These are phyloP conservation scores for Lachnellula arida DNA, from an alignment of 2,329 filamentous ascomycete genomes.

Conservation along the genomic window DNA sequence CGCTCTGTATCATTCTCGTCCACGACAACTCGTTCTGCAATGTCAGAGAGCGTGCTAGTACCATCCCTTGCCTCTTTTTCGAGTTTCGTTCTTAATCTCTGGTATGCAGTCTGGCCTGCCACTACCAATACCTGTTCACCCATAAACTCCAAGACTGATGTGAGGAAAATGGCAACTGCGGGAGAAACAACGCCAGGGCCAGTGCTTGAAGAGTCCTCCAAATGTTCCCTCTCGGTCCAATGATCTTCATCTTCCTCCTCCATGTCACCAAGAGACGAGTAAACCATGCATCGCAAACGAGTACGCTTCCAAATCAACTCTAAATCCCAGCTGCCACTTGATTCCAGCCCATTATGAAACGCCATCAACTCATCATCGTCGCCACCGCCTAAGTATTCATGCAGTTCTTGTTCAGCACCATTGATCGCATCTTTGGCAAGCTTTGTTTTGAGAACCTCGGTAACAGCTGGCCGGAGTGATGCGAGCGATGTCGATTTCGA, in stretches of 20 bases:
- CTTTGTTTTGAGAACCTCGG: slow-evolving; percentile 82
- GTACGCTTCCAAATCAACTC: slow-evolving; percentile 93
- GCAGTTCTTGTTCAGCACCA: slow-evolving; percentile 79
- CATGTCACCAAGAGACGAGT: slow-evolving; percentile 91
- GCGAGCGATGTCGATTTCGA: slow-evolving; percentile 74
- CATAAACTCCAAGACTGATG: slow-evolving; percentile 89
- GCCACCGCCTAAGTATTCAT: slow-evolving; percentile 77
- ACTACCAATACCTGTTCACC: slow-evolving; percentile 88
- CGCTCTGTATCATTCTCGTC: slow-evolving; percentile 92
- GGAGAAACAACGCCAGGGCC: slow-evolving; percentile 70
- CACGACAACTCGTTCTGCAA: slow-evolving; percentile 68
- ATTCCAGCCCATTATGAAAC: slow-evolving; percentile 46
- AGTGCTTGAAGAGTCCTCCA: slow-evolving; percentile 52
- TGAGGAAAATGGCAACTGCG: slow-evolving; percentile 91
- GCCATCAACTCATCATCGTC: slow-evolving; percentile 67
- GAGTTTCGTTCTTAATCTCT: slow-evolving; percentile 55
- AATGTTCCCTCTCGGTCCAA: slow-evolving; percentile 74
- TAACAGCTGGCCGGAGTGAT: slow-evolving; percentile 73
- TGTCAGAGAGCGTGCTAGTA: slow-evolving; percentile 39
- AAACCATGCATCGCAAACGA: slow-evolving; percentile 93
- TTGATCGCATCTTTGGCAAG: slow-evolving; percentile 80
- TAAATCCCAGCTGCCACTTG: slow-evolving; percentile 71
- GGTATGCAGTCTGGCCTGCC: slow-evolving; percentile 77
- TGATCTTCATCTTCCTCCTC: slow-evolving; percentile 96
- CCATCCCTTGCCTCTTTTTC: slow-evolving; percentile 56